Conservation (phyloP, 23 red algal species). For the Gracilaria domingensis region DNA sequence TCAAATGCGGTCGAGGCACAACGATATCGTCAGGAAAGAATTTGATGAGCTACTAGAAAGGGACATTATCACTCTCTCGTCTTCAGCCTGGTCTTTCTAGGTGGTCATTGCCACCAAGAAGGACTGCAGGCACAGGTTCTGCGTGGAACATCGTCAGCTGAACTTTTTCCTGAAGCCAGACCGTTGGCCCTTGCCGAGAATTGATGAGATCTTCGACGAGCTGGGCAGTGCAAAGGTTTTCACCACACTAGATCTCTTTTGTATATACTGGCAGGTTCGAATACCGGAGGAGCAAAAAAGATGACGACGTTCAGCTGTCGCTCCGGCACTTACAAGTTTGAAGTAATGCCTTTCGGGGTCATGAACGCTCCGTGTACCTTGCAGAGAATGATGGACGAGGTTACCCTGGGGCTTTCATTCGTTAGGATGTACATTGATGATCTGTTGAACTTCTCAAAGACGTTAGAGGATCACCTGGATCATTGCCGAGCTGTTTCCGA, state of each 20-base stretch:
- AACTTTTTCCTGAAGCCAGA: conserved; percentile 24
- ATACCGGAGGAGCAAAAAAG: conserved; percentile 11
- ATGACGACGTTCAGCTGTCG: conserved; percentile 20
- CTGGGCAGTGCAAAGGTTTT: not conserved
- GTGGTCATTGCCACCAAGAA: conserved; percentile 28
- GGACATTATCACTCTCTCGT: not conserved
- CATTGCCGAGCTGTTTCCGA: not conserved
- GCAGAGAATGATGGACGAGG: too few species aligned
- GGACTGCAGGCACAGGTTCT: conserved; percentile 10
- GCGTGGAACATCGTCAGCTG: not conserved
- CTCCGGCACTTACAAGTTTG: conserved; percentile 27
- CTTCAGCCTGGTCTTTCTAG: conserved; percentile 13
- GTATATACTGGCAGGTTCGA: not conserved
- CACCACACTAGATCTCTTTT: conserved; percentile 29
- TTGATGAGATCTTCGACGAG: conserved; percentile 41
- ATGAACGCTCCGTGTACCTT: conserved; percentile 55
- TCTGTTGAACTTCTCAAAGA: too few species aligned
- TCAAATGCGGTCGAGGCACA: conserved; percentile 8
- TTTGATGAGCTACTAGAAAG: not conserved
- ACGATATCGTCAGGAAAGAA: conserved; percentile 12
- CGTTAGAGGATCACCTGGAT: not conserved
- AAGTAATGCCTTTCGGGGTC: conserved; percentile 28
- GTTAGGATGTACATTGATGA: too few species aligned
- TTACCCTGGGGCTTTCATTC: too few species aligned
- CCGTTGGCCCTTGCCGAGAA: conserved; percentile 6